Evolutionary conservation across 768 basidiomycete genomes (phyloP).

Genomic region (Suillus cothurnatus): DNA sequence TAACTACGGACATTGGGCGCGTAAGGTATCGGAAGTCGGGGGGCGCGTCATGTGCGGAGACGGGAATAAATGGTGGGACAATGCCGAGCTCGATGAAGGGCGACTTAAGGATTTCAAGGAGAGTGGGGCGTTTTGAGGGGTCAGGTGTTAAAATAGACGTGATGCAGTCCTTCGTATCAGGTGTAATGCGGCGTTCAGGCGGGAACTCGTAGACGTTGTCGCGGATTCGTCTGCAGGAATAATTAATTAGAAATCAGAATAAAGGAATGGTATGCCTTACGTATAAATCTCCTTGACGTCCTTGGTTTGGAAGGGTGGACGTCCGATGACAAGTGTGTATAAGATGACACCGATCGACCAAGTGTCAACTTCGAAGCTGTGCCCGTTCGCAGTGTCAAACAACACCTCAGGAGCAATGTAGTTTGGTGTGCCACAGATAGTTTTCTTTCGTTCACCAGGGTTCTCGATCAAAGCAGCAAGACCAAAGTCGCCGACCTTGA

Average conservation of each 20-base stretch:
- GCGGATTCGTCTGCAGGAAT: constrained; percentile 72
- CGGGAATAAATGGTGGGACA: constrained; percentile 80
- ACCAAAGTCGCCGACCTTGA: constrained; percentile 97
- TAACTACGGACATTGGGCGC: constrained; percentile 59
- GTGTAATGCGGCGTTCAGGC: constrained; percentile 67
- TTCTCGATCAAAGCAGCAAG: constrained; percentile 96
- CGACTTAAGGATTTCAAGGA: constrained; percentile 85
- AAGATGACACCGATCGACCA: constrained; percentile 98
- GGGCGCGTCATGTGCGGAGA: constrained; percentile 69
- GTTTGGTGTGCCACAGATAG: constrained; percentile 97
- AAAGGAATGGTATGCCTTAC: constrained; percentile 42
- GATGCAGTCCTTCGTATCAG: constrained; percentile 76
- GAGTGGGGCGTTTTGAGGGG: constrained; percentile 78
- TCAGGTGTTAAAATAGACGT: constrained; percentile 83
- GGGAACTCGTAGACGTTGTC: constrained; percentile 96
- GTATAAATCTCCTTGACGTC: constrained; percentile 97
- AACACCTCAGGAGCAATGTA: constrained; percentile 98
- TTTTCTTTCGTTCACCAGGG: constrained; percentile 97
- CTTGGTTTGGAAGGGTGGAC: constrained; percentile 98
- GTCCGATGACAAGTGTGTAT: constrained; percentile 91
- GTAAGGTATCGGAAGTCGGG: constrained; percentile 79
- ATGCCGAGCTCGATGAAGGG: constrained; percentile 81
- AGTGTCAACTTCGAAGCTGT: constrained; percentile 97
- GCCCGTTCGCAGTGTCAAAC: constrained; percentile 93
- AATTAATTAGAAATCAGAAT: constrained; percentile 6